Evolutionary conservation across 495 filamentous ascomycete species (phyloP).

Genomic region (Hypoxylon perforatum): DNA sequence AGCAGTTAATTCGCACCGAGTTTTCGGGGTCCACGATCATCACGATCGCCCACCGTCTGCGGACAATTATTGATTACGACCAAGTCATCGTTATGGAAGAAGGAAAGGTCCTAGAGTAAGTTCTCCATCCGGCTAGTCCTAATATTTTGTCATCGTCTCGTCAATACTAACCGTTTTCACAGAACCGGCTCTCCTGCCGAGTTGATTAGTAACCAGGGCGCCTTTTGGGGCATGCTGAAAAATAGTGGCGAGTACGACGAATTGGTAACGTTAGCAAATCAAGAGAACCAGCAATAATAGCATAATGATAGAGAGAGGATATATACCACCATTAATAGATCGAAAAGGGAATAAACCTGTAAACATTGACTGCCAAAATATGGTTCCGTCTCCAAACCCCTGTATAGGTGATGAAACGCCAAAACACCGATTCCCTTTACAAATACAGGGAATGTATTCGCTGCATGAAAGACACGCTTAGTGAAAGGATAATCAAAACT

Average conservation of each 20-base stretch:
- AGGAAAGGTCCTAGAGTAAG: constrained; percentile 46
- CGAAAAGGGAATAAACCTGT: neutral
- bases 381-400: neutral
- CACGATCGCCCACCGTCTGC: constrained; percentile 67
- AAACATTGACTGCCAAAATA: neutral
- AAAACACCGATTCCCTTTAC: neutral
- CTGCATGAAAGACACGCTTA: neutral
- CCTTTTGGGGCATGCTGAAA: constrained; percentile 31
- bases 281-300: neutral
- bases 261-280: constrained; percentile 10
- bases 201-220: constrained; percentile 14
- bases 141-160: neutral
- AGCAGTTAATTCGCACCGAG: constrained; percentile 65
- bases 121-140: neutral
- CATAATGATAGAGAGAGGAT: neutral
- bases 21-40: constrained; percentile 67
- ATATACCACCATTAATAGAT: neutral
- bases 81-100: constrained; percentile 46
- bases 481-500: neutral
- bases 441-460: neutral
- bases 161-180: constrained; percentile 1
- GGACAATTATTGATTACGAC: constrained; percentile 61
- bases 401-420: neutral
- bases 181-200: constrained; percentile 18
- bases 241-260: constrained; percentile 28